Evolutionary conservation across 495 filamentous ascomycete species (phyloP).

Genomic region (Penicillium ochrochloron): DNA sequence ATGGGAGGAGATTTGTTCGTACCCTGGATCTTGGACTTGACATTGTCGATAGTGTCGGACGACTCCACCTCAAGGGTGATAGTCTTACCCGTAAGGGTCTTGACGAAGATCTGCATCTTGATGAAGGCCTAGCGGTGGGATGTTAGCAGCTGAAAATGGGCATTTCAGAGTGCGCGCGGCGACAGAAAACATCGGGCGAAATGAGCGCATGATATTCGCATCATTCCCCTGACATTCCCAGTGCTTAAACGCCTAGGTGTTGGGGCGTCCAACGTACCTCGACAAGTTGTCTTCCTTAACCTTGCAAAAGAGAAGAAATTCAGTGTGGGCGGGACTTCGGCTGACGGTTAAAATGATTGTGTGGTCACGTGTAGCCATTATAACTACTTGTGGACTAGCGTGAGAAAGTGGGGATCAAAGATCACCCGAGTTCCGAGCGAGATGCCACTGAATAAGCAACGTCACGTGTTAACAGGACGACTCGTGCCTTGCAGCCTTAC

Average conservation of each 20-base stretch:
- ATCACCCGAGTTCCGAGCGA: background rate
- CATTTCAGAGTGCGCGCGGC: slow-evolving; percentile 3
- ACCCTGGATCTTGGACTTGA: slow-evolving; percentile 93
- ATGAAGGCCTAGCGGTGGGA: slow-evolving; percentile 51
- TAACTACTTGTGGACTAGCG: slow-evolving; percentile 11
- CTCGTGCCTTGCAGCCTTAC: background rate
- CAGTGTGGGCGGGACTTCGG: slow-evolving; percentile 35
- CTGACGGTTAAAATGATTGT: slow-evolving; percentile 53
- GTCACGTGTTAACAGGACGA: slow-evolving; percentile 1
- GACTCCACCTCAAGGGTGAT: slow-evolving; percentile 99
- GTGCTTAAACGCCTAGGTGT: background rate
- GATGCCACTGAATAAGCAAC: background rate
- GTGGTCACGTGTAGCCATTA: slow-evolving; percentile 45
- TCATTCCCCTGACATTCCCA: background rate
- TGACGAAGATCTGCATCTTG: slow-evolving; percentile 99
- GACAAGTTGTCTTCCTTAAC: slow-evolving; percentile 65
- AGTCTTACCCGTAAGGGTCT: slow-evolving; percentile 99
- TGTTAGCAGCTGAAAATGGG: slow-evolving; percentile 17
- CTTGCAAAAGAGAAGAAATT: slow-evolving; percentile 48
- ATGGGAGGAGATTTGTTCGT: slow-evolving; percentile 22
- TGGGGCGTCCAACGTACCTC: slow-evolving; percentile 46
- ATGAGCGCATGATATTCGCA: slow-evolving; percentile 15
- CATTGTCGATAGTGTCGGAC: slow-evolving; percentile 99
- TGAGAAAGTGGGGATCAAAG: background rate
- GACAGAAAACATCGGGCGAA: background rate